These are phyloP conservation scores for Cyanidiococcus yangmingshanensis DNA, from an alignment of 23 red algal genomes.

Conservation along the genomic window DNA sequence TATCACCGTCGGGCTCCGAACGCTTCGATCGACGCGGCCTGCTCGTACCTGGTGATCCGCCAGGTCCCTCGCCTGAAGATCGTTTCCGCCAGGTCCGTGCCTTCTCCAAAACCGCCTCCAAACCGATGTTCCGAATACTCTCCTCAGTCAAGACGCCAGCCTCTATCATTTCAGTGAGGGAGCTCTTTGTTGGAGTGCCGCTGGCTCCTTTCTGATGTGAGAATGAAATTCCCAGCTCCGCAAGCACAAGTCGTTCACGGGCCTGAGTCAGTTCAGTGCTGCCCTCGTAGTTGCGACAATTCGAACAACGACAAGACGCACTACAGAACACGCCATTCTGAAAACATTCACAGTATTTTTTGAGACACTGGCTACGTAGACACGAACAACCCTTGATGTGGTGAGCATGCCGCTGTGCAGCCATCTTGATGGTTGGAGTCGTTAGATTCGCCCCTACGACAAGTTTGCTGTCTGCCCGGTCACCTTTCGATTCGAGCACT, in stretches of 20 bases:
- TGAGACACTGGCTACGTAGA: conserved; percentile 65
- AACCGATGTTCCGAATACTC: not conserved
- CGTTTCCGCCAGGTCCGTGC: not conserved
- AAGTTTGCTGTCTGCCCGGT: not conserved
- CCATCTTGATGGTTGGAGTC: conserved; percentile 2
- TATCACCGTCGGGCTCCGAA: not conserved
- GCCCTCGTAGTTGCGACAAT: conserved; percentile 44
- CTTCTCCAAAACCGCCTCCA: not conserved
- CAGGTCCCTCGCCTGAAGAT: not conserved
- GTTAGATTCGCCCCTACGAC: not conserved
- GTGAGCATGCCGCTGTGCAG: conserved; percentile 18
- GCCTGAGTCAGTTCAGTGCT: not conserved
- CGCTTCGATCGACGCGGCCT: not conserved
- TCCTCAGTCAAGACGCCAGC: not conserved
- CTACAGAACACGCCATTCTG: conserved; percentile 60
- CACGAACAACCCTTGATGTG: conserved; percentile 89
- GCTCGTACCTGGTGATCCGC: not conserved
- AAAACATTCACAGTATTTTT: conserved; percentile 96
- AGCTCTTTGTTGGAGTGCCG: conserved; percentile 19
- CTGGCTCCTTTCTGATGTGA: conserved; percentile 7
- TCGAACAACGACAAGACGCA: conserved; percentile 68
- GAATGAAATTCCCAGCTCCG: conserved; percentile 8
- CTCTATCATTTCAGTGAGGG: not conserved
- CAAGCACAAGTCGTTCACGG: not conserved
- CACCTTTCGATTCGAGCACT: not conserved